Base-by-base conservation (phyloP, 2,329 filamentous ascomycete species). In the Trichothecium sympodiale region DNA sequence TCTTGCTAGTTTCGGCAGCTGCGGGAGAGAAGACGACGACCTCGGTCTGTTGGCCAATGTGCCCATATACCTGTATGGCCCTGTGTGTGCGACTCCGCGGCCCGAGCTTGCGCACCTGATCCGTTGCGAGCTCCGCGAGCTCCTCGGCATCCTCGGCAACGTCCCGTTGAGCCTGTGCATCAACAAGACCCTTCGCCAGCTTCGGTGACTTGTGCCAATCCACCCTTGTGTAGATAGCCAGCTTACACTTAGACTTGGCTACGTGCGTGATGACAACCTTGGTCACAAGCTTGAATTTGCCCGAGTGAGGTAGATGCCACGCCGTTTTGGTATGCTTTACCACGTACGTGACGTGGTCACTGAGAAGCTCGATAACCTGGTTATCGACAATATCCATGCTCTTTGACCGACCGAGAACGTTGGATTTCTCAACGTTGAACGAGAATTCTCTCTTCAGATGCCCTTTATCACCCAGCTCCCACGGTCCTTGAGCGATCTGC, bases 211-310 rank as follows among this genome's bases (percentile, higher is more conserved):
- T 81, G 17, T 76, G 70, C 91, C 91, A 96, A 46, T 86, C 83
- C n/a, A 94, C 76, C 49, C 81, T 83, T 36, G 80, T 83, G 59
- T 85, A 94, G 30, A 96, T 75, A 17, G 87, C 82, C 37, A 98
- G 73, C 61, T 91, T 95, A 57, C 86, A 94, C 55, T 82, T 87
- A 10, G 84, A 87, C 60, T 96, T 96, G 35, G 86, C 79, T 41
- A 89, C 72, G 51, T 96, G 86, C 3, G 91, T 95, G 43, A 98
- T 91, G 43, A 95, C 86, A 43, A 94, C 78, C 59, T 94, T 95
- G 45, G 77, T 89, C 38, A 93, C 75, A 16, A 95, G 65, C 47
- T 80, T 80, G 60, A 96, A 94, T 35, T 77, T 73, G 33, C 77
- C 69, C 36, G 80, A 76, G 53, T 87, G 80, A 10, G 91, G 91